A percentile compares a stretch with the other conserved stretches of the same genome.
These are phyloP conservation scores for Mycena metata DNA, from an alignment of 768 basidiomycete species.

Conservation along the genomic window DNA sequence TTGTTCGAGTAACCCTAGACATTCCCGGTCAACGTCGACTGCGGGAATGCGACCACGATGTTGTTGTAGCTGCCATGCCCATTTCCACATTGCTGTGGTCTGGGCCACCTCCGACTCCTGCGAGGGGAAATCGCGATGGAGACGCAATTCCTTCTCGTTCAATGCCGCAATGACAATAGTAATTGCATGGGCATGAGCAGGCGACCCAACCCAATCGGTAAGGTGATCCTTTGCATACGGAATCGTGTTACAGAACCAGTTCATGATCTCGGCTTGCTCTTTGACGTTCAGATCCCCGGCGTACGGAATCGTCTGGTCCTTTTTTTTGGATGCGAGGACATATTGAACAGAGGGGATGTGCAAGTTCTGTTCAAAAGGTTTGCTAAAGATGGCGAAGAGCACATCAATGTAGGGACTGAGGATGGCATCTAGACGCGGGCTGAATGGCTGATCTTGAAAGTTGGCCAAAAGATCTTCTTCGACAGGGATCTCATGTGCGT, in stretches of 20 bases:
- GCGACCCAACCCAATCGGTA: neutral
- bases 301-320: neutral
- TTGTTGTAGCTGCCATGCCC: no score
- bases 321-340: neutral
- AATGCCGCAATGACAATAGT: neutral
- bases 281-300: neutral
- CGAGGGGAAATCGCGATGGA: no score
- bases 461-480: neutral
- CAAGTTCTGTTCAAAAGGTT: neutral
- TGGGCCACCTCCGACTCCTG: no score
- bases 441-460: neutral
- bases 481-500: neutral
- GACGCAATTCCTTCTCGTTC: no score
- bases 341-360: neutral
- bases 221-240: neutral
- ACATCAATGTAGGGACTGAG: neutral
- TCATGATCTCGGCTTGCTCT: neutral
- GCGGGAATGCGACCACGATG: neutral
- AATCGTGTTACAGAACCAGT: neutral
- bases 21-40: slow-evolving; percentile 2
- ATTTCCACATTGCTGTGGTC: no score
- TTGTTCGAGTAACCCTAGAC: neutral
- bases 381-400: neutral
- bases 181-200: neutral
- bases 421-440: neutral